A percentile compares a stretch with the other conserved stretches of the same genome.
Evolutionary conservation across 2,329 filamentous ascomycete species (phyloP).

Genomic region (Venturia asperata): DNA sequence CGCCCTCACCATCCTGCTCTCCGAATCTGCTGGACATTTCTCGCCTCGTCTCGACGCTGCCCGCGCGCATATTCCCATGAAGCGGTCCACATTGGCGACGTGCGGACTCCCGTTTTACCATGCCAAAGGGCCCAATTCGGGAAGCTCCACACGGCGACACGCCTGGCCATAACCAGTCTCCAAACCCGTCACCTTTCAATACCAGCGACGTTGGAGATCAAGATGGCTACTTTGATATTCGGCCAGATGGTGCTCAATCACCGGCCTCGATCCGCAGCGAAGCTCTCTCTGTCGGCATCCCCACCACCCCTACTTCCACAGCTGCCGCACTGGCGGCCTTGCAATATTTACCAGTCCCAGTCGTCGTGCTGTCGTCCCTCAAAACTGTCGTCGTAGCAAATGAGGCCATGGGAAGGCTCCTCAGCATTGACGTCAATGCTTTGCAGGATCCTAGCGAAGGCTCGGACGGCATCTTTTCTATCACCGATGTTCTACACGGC

Average conservation of each 20-base stretch:
- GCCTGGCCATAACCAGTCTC: neutral
- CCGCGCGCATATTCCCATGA: constrained; percentile 7
- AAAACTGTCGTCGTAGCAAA: constrained; percentile 70
- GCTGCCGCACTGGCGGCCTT: constrained; percentile 54
- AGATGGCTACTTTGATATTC: constrained; percentile 19
- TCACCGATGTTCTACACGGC: constrained; percentile 56
- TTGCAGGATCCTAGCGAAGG: constrained; percentile 33
- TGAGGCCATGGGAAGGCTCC: constrained; percentile 63
- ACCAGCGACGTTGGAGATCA: neutral
- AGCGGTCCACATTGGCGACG: constrained; percentile 7
- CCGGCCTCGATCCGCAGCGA: constrained; percentile 16
- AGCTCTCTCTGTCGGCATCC: constrained; percentile 10
- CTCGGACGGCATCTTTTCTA: constrained; percentile 29
- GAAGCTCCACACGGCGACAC: neutral
- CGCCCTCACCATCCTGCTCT: neutral
- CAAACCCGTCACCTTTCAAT: constrained; percentile 1
- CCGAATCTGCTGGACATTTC: neutral
- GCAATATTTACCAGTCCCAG: constrained; percentile 66
- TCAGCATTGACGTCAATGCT: constrained; percentile 48
- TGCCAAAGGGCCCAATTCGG: constrained; percentile 7
- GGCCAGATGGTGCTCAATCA: constrained; percentile 12
- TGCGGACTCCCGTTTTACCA: constrained; percentile 7
- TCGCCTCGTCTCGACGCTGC: neutral
- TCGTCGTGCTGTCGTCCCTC: constrained; percentile 59
- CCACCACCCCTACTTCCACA: neutral